These are phyloP conservation scores for Podospora pseudocomata DNA, from an alignment of 495 filamentous ascomycete species.

Conservation along the genomic window DNA sequence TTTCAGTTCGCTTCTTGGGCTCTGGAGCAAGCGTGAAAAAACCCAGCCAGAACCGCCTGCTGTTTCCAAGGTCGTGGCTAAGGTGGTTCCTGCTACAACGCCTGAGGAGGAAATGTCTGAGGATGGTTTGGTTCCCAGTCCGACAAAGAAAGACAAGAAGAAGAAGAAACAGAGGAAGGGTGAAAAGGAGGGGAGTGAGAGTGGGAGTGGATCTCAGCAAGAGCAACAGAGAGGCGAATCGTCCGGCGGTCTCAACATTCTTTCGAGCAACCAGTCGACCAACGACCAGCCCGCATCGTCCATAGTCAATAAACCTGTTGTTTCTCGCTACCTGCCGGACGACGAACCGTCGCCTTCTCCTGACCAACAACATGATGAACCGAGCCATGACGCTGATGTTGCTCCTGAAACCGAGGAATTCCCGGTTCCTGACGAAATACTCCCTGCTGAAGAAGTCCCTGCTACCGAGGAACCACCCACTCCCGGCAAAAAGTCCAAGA, in stretches of 20 bases:
- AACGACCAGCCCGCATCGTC: constrained; percentile 2
- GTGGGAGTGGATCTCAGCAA: constrained; percentile 1
- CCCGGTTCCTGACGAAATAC: neutral
- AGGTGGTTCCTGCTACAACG: neutral
- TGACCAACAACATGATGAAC: neutral
- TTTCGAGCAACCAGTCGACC: constrained; percentile 3
- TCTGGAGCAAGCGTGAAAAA: neutral
- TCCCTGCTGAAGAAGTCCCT: neutral
- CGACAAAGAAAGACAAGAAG: constrained; percentile 24
- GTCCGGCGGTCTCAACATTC: constrained; percentile 2
- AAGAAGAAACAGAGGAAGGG: constrained; percentile 26
- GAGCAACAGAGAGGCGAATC: constrained; percentile 4
- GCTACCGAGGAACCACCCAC: constrained; percentile 8
- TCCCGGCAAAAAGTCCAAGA: constrained; percentile 32
- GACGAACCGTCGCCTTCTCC: neutral
- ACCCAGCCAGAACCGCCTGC: neutral
- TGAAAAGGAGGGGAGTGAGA: constrained; percentile 2
- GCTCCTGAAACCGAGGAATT: neutral
- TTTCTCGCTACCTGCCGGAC: neutral
- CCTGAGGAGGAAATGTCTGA: neutral
- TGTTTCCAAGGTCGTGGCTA: neutral
- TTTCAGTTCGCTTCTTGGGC: constrained; percentile 17
- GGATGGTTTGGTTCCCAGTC: neutral
- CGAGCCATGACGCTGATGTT: neutral
- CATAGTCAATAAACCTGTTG: neutral